Base-by-base conservation (phyloP, 805 yeast genomes). In the Wickerhamiella cacticola region DNA sequence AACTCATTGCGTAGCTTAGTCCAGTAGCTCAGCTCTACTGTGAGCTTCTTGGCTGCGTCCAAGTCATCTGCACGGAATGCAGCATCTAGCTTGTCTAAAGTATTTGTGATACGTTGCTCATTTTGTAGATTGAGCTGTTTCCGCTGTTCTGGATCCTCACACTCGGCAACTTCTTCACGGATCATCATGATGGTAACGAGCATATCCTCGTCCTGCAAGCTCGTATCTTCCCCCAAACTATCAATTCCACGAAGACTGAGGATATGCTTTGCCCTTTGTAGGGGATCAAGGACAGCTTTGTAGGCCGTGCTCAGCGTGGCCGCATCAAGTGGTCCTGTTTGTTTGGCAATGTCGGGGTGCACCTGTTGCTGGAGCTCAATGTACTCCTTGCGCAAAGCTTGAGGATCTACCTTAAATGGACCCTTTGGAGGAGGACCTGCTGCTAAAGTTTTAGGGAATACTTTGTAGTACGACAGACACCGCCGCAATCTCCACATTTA, bases 11-110 rank as follows among this genome's bases (percentile, higher is more conserved):
- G 76, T 28, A 89, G 76, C 59, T 83, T 88, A 43, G 71, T 70
- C 94, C 95, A 87, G 61, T 87, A 89, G 61, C 83, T 83, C 52
- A 89, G 66, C 53, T 74, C 75, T 21, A 86, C 75, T 1, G 94
- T 80, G 51, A 78, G 78, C 47, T 72, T 64, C 45, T 81, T 78
- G 12, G 89, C 81, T 0, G 63, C 57, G 9, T 76, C 75, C 68
- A 78, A 76, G 41, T 79, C 71, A n/a, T 68, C 50, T 1, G 57
- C 24, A 0, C 56, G 56, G 55, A 80, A 76, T 2, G 80, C 70
- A 5, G 62, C 53, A 2, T 70, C 70, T 44, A 89, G 64, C 6
- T 50, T 56, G 1, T 56, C 50, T 50, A 74, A 79, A 2, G 77
- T 61, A 1, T 62, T 63, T 1, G 61, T 56, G 23, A 86, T 74